These are phyloP conservation scores for Cystobasidium onofrii DNA, from an alignment of 768 basidiomycete species.

Conservation along the genomic window DNA sequence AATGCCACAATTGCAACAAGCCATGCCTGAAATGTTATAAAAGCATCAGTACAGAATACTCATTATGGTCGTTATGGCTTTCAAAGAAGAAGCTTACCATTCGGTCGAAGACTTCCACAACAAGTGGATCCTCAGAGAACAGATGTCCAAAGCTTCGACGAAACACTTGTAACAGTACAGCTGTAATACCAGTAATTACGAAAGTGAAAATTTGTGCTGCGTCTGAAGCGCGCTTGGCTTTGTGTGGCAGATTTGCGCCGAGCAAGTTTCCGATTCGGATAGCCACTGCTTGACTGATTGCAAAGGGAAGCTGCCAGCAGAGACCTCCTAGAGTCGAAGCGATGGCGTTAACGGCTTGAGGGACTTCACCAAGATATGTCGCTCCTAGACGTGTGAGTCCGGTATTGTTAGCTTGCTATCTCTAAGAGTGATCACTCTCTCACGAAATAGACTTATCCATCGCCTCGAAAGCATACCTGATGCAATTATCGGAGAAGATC, in stretches of 20 bases:
- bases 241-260: background rate
- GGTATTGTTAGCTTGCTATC: background rate
- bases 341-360: constrained; percentile 18
- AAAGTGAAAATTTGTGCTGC: background rate
- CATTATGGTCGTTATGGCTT: background rate
- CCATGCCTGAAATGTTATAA: constrained; percentile 1
- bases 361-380: constrained; percentile 1
- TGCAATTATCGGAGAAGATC: background rate
- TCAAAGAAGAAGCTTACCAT: background rate
- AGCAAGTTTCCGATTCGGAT: constrained; percentile 17
- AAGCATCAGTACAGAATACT: no score
- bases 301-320: constrained; percentile 28
- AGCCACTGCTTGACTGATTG: constrained; percentile 14
- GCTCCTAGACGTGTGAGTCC: constrained; percentile 7
- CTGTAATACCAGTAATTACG: background rate
- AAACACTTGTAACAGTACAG: background rate
- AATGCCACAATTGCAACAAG: constrained; percentile 7
- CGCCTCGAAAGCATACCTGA: constrained; percentile 15
- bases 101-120: background rate
- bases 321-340: background rate
- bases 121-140: constrained; percentile 9
- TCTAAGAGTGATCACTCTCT: no score
- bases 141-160: background rate
- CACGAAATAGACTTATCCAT: background rate
- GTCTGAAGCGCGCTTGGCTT: constrained; percentile 7